These are phyloP conservation scores for Metschnikowia aberdeeniae DNA, from an alignment of 805 yeast genomes.

Conservation along the genomic window DNA sequence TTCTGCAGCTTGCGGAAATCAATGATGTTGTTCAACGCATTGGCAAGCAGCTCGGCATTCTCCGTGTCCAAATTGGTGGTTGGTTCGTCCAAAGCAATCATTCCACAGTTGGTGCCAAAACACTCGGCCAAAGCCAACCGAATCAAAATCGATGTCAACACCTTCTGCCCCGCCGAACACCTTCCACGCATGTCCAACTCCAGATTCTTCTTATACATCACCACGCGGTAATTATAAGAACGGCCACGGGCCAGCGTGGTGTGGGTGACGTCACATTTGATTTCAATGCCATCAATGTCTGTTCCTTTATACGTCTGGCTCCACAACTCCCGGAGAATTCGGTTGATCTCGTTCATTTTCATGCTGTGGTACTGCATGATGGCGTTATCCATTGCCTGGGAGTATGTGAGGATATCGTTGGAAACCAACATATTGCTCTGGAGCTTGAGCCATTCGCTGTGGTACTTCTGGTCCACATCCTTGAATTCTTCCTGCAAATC, in stretches of 20 bases:
- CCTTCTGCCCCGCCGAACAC: slow-evolving; percentile 97
- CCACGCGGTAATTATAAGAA: slow-evolving; percentile 88
- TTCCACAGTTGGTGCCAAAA: slow-evolving; percentile 91
- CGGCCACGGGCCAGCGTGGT: slow-evolving; percentile 48
- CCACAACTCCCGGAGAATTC: slow-evolving; percentile 89
- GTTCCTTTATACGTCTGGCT: slow-evolving; percentile 90
- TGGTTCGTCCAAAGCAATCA: slow-evolving; percentile 95
- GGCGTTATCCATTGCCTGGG: slow-evolving; percentile 84
- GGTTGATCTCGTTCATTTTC: slow-evolving; percentile 90
- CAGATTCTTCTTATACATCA: slow-evolving; percentile 87
- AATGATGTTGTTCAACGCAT: slow-evolving; percentile 70
- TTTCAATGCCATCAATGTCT: slow-evolving; percentile 87
- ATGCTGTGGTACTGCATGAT: slow-evolving; percentile 88
- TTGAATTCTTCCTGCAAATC: slow-evolving; percentile 72
- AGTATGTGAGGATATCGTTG: slow-evolving; percentile 76
- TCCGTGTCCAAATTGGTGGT: slow-evolving; percentile 92
- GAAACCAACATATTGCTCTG: slow-evolving; percentile 73
- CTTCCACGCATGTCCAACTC: slow-evolving; percentile 98
- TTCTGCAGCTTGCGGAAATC: slow-evolving; percentile 69
- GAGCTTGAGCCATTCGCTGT: slow-evolving; percentile 66
- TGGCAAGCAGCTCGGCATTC: slow-evolving; percentile 84
- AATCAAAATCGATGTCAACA: slow-evolving; percentile 85
- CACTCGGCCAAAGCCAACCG: slow-evolving; percentile 92
- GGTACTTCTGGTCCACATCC: slow-evolving; percentile 59
- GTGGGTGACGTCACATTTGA: slow-evolving; percentile 63